A percentile compares a stretch with the other conserved stretches of the same genome.
Evolutionary conservation across 768 basidiomycete species (phyloP).

Genomic region (Suillus hirtellus): DNA sequence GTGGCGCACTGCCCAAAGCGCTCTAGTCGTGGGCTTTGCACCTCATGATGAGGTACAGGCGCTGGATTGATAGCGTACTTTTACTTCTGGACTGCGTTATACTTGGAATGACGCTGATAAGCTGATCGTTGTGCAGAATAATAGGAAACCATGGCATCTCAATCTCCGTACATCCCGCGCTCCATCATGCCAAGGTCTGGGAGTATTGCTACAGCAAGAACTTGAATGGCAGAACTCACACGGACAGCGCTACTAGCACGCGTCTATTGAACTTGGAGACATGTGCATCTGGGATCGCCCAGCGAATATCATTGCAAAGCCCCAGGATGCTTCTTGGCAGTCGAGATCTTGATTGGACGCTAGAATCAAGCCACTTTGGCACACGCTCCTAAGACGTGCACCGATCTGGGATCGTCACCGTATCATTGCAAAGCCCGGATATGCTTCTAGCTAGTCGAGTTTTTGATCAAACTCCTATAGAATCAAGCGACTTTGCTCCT

Average conservation of each 20-base stretch:
- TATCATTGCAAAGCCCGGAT: too few relatives aligned
- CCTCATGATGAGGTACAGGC: neutral
- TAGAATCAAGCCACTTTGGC: neutral
- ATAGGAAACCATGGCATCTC: too few relatives aligned
- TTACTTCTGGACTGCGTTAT: neutral
- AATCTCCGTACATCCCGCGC: constrained; percentile 6
- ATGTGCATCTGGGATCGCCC: neutral
- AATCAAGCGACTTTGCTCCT: neutral
- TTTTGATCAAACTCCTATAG: too few relatives aligned
- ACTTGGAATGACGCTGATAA: neutral
- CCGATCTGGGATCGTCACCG: too few relatives aligned
- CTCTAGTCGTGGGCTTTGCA: neutral
- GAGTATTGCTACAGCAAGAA: neutral
- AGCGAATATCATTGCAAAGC: neutral
- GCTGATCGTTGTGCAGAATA: neutral
- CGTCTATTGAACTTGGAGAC: neutral
- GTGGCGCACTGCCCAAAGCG: neutral
- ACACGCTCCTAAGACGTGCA: neutral
- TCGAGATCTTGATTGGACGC: neutral
- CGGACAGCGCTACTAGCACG: neutral
- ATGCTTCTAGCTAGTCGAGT: too few relatives aligned
- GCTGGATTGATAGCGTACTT: neutral
- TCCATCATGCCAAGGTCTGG: neutral
- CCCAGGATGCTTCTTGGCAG: neutral
- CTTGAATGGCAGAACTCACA: neutral